Conservation (phyloP, 306 rosid genomes). For the Castanopsis chinensis region DNA sequence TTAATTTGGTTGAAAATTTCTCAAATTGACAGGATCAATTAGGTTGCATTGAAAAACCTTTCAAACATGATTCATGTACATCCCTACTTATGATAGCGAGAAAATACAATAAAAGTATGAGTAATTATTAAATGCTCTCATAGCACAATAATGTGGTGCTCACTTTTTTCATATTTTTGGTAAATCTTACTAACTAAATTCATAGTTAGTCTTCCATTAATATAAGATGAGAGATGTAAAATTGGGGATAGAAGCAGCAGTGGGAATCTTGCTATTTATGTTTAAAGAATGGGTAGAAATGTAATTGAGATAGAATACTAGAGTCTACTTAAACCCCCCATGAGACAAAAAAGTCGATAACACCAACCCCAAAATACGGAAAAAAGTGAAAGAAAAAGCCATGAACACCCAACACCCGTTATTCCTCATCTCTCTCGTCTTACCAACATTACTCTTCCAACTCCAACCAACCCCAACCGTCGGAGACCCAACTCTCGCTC, state of each 20-base stretch:
- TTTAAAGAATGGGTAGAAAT: background rate
- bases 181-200: too few species aligned
- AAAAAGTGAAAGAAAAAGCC: background rate
- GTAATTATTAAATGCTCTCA: too few species aligned
- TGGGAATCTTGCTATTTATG: background rate
- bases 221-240: accelerated
- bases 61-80: too few species aligned
- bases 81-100: too few species aligned
- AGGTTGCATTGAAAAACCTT: too few species aligned
- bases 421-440: constrained; percentile 12
- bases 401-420: constrained; percentile 8
- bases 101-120: too few species aligned
- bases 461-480: constrained; percentile 20
- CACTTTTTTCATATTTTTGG: too few species aligned
- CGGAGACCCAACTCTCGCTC: background rate
- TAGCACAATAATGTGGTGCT: too few species aligned
- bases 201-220: too few species aligned
- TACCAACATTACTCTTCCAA: constrained; percentile 12
- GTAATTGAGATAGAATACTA: background rate
- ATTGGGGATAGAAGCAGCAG: too few species aligned
- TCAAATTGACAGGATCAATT: too few species aligned
- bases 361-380: background rate
- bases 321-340: constrained; percentile 9
- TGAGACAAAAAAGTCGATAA: background rate
- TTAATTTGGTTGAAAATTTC: too few species aligned